A percentile compares a stretch with the other conserved stretches of the same genome.
phyloP scores from a whole-genome alignment of 768 basidiomycete species.

The Phlegmacium glaucopus region DNA sequence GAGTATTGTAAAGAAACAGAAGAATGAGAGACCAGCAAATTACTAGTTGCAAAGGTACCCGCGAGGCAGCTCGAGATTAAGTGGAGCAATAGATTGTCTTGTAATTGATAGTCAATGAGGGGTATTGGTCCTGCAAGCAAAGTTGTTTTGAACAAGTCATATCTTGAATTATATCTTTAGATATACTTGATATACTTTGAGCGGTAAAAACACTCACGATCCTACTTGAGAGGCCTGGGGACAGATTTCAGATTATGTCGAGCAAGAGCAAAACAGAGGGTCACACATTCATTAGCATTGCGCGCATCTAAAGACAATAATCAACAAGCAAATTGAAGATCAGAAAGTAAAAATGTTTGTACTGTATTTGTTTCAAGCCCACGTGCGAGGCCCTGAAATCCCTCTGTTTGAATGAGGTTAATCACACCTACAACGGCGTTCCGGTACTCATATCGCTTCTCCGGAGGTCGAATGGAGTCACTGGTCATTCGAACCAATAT shows the following conservation, averaged over 20 bases:
- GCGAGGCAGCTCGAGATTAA: slow-evolving; percentile 64
- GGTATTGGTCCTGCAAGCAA: slow-evolving; percentile 53
- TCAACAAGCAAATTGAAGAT: slow-evolving; percentile 10
- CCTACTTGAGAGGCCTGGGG: slow-evolving; percentile 74
- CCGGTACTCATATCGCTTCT: slow-evolving; percentile 71
- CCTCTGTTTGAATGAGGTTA: slow-evolving; percentile 64
- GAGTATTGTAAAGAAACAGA: slow-evolving; percentile 5
- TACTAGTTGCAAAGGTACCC: slow-evolving; percentile 77
- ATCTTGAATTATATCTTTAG: slow-evolving; percentile 38
- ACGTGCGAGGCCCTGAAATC: slow-evolving; percentile 61
- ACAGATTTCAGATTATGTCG: not conserved
- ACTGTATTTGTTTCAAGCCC: slow-evolving; percentile 81
- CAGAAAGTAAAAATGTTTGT: slow-evolving; percentile 18
- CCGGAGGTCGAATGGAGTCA: slow-evolving; percentile 71
- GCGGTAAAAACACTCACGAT: slow-evolving; percentile 52
- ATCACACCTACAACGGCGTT: slow-evolving; percentile 78
- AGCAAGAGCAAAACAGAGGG: slow-evolving; percentile 5
- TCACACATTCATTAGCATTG: slow-evolving; percentile 74
- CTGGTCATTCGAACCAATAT: slow-evolving; percentile 86
- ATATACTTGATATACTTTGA: not conserved
- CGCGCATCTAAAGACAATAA: slow-evolving; percentile 34
- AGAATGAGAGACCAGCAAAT: slow-evolving; percentile 18
- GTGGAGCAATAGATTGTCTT: slow-evolving; percentile 66
- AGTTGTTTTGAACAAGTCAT: slow-evolving; percentile 70
- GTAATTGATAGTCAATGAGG: slow-evolving; percentile 54